A percentile compares a stretch with the other conserved stretches of the same genome.
These are phyloP conservation scores for Ocimum tenuiflorum DNA, from an alignment of 257 asterid genomes.

Conservation along the genomic window DNA sequence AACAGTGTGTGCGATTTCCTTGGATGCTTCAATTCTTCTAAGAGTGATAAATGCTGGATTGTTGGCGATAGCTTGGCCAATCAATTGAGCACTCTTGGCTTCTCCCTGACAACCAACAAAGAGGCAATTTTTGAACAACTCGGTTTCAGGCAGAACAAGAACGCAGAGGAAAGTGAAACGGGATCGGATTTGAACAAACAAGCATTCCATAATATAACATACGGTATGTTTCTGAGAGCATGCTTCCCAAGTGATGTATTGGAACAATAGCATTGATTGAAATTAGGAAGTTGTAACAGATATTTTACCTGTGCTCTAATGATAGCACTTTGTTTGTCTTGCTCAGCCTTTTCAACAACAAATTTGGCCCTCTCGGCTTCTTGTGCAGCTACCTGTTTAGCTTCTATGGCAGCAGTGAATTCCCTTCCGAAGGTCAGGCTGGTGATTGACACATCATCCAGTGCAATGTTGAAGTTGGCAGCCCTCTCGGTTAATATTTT, in stretches of 20 bases:
- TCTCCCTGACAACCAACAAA: no score
- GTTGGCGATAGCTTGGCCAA: no score
- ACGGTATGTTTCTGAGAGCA: background rate
- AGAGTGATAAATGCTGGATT: no score
- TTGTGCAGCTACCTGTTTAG: slow-evolving; percentile 93
- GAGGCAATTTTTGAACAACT: no score
- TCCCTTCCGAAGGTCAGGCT: slow-evolving; percentile 77
- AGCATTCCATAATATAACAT: background rate
- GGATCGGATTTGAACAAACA: background rate
- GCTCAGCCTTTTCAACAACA: slow-evolving; percentile 91
- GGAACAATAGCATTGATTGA: background rate
- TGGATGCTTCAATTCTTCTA: no score
- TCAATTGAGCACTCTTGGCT: no score
- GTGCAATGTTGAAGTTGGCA: slow-evolving; percentile 70
- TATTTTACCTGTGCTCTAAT: slow-evolving; percentile 77
- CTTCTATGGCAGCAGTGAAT: slow-evolving; percentile 93
- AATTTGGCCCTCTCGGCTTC: slow-evolving; percentile 96
- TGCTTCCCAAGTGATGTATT: background rate
- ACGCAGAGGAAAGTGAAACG: background rate
- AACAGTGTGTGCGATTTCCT: no score
- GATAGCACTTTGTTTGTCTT: slow-evolving; percentile 79
- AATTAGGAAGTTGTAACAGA: background rate
- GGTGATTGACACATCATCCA: slow-evolving; percentile 90
- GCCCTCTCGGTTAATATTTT: slow-evolving; percentile 79
- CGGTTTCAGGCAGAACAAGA: no score